Evolutionary conservation across 1,284 basidiomycete species (phyloP).

Genomic region (Vanrija humicola): DNA sequence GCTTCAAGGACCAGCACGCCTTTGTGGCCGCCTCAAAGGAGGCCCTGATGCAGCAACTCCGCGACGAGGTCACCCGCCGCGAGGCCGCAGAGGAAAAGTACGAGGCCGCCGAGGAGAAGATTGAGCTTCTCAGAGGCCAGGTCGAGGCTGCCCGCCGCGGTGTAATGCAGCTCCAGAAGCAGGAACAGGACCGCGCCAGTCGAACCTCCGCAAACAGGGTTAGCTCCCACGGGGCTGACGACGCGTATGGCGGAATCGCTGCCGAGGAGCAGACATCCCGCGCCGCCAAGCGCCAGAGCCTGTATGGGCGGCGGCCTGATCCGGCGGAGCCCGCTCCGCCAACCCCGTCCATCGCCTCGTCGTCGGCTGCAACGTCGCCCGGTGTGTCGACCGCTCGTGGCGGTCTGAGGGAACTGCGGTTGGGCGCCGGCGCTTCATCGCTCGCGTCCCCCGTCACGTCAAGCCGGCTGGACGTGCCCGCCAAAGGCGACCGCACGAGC

Average conservation of each 20-base stretch:
- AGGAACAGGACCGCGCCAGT: slow-evolving; percentile 53
- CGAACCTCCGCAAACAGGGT: not conserved
- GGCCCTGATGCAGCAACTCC: slow-evolving; percentile 60
- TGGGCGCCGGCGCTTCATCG: slow-evolving; percentile 11
- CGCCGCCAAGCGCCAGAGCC: slow-evolving; percentile 10
- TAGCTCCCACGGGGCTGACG: too few relatives aligned
- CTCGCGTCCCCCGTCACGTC: too few relatives aligned
- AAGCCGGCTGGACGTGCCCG: too few relatives aligned
- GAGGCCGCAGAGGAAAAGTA: slow-evolving; percentile 61
- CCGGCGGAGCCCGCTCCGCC: not conserved
- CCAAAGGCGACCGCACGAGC: too few relatives aligned
- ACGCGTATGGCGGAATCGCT: not conserved
- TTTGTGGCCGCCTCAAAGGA: slow-evolving; percentile 41
- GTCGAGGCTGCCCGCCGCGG: slow-evolving; percentile 88
- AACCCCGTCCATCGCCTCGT: not conserved
- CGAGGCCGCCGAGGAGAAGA: slow-evolving; percentile 68
- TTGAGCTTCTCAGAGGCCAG: slow-evolving; percentile 71
- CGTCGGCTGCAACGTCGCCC: too few relatives aligned
- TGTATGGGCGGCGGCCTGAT: slow-evolving; percentile 11
- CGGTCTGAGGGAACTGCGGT: slow-evolving; percentile 39
- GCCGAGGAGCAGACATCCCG: not conserved
- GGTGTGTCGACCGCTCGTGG: slow-evolving; percentile 11
- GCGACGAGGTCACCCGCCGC: slow-evolving; percentile 58
- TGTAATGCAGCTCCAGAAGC: slow-evolving; percentile 78
- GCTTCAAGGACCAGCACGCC: slow-evolving; percentile 39